Percentiles rank a stretch among this genome's conserved stretches.
Evolutionary conservation across 805 yeast species (phyloP).

Genomic region (Kuraishia borneana): DNA sequence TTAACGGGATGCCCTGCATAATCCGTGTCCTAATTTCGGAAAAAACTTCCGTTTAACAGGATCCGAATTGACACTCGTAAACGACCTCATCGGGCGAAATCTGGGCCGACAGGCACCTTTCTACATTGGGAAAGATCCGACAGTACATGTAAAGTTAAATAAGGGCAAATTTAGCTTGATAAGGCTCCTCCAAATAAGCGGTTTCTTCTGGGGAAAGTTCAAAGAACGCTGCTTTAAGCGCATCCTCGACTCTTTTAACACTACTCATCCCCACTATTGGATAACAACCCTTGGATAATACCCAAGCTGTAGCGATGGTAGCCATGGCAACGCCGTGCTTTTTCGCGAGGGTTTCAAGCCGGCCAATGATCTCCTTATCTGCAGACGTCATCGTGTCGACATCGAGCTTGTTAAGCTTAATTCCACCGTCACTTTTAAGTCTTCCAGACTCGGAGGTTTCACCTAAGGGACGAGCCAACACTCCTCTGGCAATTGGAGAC

Average conservation of each 20-base stretch:
- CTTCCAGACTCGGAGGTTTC: slow-evolving; percentile 2
- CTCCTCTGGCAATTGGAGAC: slow-evolving; percentile 48
- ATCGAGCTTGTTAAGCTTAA: slow-evolving; percentile 8
- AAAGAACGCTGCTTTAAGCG: slow-evolving; percentile 28
- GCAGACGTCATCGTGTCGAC: slow-evolving; percentile 7
- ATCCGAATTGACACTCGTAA: too few relatives aligned
- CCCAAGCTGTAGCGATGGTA: slow-evolving; percentile 42
- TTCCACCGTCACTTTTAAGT: slow-evolving; percentile 7
- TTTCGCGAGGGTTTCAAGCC: slow-evolving; percentile 47
- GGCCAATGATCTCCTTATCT: slow-evolving; percentile 25
- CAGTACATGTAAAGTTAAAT: too few relatives aligned
- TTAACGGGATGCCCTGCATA: too few relatives aligned
- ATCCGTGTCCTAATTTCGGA: too few relatives aligned
- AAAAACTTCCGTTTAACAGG: too few relatives aligned
- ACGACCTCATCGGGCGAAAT: too few relatives aligned
- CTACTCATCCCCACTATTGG: slow-evolving; percentile 35
- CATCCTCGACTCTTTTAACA: slow-evolving; percentile 40
- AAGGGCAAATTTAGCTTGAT: too few relatives aligned
- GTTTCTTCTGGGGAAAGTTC: slow-evolving; percentile 25
- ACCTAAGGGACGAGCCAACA: slow-evolving; percentile 35
- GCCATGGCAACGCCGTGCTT: slow-evolving; percentile 41
- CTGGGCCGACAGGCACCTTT: too few relatives aligned
- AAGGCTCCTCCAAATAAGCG: slow-evolving; percentile 24
- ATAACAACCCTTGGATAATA: slow-evolving; percentile 31
- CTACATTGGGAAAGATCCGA: too few relatives aligned